These are phyloP conservation scores for Bryoerythrophyllum caledonicum DNA, from an alignment of 225 moss, liverwort and hornwort species.

Conservation along the genomic window DNA sequence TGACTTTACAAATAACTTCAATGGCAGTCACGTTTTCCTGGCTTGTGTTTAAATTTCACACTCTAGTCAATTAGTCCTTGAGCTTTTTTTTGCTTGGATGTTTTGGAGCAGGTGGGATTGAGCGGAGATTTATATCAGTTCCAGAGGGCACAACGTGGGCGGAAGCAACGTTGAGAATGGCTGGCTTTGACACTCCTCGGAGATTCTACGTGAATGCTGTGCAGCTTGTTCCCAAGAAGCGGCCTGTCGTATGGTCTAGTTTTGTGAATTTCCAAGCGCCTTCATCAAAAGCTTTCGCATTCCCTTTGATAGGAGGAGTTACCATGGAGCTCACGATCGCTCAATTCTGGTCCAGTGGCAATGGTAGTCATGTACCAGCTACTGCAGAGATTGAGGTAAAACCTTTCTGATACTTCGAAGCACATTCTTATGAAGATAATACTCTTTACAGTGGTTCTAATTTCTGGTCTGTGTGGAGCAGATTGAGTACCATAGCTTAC, in stretches of 20 bases:
- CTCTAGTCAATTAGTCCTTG: constrained; percentile 16
- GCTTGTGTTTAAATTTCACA: neutral
- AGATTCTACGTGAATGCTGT: constrained; percentile 78
- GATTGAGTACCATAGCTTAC: constrained; percentile 94
- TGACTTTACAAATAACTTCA: neutral
- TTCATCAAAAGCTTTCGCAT: constrained; percentile 75
- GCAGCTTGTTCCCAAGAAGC: constrained; percentile 79
- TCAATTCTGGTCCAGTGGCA: constrained; percentile 97
- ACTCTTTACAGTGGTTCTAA: constrained; percentile 12
- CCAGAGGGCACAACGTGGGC: constrained; percentile 97
- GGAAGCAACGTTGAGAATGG: constrained; percentile 73
- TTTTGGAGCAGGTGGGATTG: constrained; percentile 64
- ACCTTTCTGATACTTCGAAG: neutral
- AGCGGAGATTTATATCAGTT: constrained; percentile 90
- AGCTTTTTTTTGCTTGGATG: constrained; percentile 20
- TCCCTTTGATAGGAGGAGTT: constrained; percentile 81
- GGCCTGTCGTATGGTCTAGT: constrained; percentile 79
- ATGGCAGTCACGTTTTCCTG: neutral
- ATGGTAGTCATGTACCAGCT: constrained; percentile 79
- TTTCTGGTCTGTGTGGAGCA: constrained; percentile 34
- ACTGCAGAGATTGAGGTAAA: constrained; percentile 71
- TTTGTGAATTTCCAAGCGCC: constrained; percentile 72
- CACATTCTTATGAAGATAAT: neutral
- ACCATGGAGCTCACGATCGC: constrained; percentile 98
- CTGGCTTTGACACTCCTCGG: constrained; percentile 93